Evolutionary conservation across 139 green algal genomes (phyloP), one percentile per base, ranked within the genome.

Genomic region (Spirogloea muscicola): DNA sequence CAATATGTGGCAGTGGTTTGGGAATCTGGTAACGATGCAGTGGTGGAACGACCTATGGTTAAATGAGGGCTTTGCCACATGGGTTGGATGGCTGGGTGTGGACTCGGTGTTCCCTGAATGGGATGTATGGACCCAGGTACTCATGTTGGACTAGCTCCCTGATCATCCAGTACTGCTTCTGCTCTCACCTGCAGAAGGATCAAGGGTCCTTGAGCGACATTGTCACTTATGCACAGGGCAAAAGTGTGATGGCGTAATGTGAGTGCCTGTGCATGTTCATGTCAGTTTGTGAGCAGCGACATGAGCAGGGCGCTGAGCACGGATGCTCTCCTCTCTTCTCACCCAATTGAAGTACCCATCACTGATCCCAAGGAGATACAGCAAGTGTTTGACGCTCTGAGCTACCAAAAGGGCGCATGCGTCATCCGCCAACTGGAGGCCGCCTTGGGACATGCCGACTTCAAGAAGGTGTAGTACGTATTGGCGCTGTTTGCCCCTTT

Each of bases 41-140:
- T 81, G 84, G 67, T 97, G 92, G 92, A 88, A 81, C 1, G 91
- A 96, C 82, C 76, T 97, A 58, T 97, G 91, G 90, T 84, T 97
- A 1, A 96, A 95, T 55, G 65, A 97, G 78, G 92, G 92, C 43
- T 85, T 85, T 36, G 80, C 80, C 37, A 82, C 74, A 31, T 82
- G 74, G 74, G 74, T 82, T 39, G 74, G 74, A 7, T 79, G 49
- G 49, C 74, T 82, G 40, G 74, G 74, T 18, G 74, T 82, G 6
- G 74, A 76, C 59, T 33, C 68, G 13, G 37, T 72, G 2, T 76
- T 83, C 42, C 80, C 80, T 9, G 80, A 86, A 34, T 86, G 73
- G 68, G 70, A 75, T 6, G 48, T 86, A n/a, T 83, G 73, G 78
- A 86, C 78, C 3, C 79, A 86, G 57, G 68, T 76, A 4, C 46